Evolutionary conservation across 108 stramenopile genomes (phyloP).

Genomic region (Skeletonema menzelii): DNA sequence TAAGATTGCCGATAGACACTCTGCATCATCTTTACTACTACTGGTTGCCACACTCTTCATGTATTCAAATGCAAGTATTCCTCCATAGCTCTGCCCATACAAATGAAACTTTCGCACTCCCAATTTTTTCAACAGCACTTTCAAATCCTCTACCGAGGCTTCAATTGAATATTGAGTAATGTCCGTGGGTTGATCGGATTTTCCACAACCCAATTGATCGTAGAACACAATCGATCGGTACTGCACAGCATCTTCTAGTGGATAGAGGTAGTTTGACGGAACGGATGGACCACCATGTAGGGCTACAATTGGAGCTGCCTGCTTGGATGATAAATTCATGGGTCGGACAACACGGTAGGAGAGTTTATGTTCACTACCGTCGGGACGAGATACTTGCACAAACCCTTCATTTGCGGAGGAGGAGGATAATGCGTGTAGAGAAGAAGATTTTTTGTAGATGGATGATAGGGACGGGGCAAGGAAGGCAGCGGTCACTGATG

Average conservation of each 20-base stretch:
- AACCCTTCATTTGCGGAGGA: conserved; percentile 10
- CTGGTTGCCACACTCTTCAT: conserved; percentile 35
- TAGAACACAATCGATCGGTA: conserved; percentile 63
- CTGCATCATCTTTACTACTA: neutral
- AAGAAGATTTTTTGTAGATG: neutral
- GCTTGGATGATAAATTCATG: conserved; percentile 26
- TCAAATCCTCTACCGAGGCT: conserved; percentile 49
- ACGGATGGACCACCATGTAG: conserved; percentile 75
- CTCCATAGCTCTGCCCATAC: conserved; percentile 69
- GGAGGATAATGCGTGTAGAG: neutral
- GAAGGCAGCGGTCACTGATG: neutral
- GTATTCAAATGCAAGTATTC: conserved; percentile 69
- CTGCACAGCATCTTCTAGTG: conserved; percentile 54
- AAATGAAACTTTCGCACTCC: conserved; percentile 58
- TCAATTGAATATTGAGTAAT: conserved; percentile 43
- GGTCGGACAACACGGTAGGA: conserved; percentile 28
- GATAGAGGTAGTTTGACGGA: conserved; percentile 65
- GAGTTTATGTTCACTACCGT: conserved; percentile 15
- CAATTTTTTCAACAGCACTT: conserved; percentile 45
- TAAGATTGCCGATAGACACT: conserved; percentile 56
- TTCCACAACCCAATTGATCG: conserved; percentile 76
- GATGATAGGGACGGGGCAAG: neutral
- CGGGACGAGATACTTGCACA: neutral
- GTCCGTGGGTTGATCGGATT: conserved; percentile 46
- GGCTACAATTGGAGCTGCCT: conserved; percentile 54